Base-by-base conservation (phyloP, 2,329 filamentous ascomycete species). In the Verticillium dahliae region DNA sequence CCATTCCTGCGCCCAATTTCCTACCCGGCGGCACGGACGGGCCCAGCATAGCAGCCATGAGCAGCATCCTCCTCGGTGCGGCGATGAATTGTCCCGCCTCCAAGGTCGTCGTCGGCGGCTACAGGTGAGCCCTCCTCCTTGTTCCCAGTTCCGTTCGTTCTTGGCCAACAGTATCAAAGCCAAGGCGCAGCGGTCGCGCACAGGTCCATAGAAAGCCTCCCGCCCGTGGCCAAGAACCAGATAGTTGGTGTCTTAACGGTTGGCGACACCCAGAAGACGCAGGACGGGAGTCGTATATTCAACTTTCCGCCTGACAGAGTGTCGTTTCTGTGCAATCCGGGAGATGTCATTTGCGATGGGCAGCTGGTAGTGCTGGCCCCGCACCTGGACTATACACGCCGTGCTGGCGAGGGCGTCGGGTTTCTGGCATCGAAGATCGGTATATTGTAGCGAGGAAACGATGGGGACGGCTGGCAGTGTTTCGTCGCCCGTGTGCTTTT, bases 311-410 rank as follows among this genome's bases (percentile, higher is more conserved):
- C 65, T 9, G 70, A 73, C 57, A 70, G 71, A 64, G 72, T 72
- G 52, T 69, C 73, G 45, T 71, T 77, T 61, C 76, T 77, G 67
- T 78, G 76, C 67, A 77, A 77, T 62, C 27, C 63, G 6, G 72
- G 73, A 54, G 76, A 78, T 63, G 66, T 69, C 31, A 69, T 77
- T 59, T 77, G 76, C 67, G 65, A 62, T 10, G 73, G 75, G 52
- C 71, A 66, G 1, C 68, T 77, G 9, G 67, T 67, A 31, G 69
- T 76, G 11, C 70, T 69, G 58, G 68, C 71, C 1, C 67, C 72
- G 9, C 75, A 77, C 62, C 70, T 75, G 60, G 71, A 74, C 63
- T 78, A 78, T 63, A 64, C 69, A 38, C 71, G 69, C 38, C 72
- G 73, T 63, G 71, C 71, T 7, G 68, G 69, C 1, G 71, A 71